Conservation (phyloP, 495 filamentous ascomycete genomes). For the Penicilliopsis zonata region DNA sequence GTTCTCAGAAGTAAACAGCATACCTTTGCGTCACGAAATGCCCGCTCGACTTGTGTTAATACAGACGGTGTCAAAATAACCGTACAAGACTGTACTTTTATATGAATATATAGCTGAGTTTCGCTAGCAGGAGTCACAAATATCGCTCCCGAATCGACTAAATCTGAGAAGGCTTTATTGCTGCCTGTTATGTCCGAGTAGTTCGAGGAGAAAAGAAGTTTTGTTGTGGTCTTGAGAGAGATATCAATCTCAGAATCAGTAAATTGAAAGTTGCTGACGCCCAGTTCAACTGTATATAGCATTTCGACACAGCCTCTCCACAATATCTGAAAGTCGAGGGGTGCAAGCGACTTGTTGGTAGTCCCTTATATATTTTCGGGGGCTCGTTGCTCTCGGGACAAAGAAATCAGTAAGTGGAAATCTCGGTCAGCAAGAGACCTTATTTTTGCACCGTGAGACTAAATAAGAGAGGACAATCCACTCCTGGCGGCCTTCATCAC, state of each 20-base stretch:
- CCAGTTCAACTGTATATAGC: slow-evolving; percentile 10
- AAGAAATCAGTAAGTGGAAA: no score
- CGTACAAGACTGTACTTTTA: slow-evolving; percentile 3
- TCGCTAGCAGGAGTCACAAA: slow-evolving; percentile 24
- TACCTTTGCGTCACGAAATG: slow-evolving; percentile 17
- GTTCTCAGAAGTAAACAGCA: no score
- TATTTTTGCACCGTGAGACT: no score
- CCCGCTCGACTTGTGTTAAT: slow-evolving; percentile 9
- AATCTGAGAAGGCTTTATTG: slow-evolving; percentile 2
- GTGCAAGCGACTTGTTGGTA: no score
- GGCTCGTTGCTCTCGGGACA: no score
- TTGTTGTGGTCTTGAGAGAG: slow-evolving; percentile 4
- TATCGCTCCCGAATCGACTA: slow-evolving; percentile 3
- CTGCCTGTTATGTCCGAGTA: background rate
- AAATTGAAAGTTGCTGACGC: slow-evolving; percentile 2
- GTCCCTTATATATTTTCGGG: no score
- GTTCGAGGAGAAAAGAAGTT: slow-evolving; percentile 2
- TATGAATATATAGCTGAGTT: slow-evolving; percentile 11
- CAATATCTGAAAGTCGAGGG: no score
- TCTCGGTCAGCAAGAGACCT: no score
- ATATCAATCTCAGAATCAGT: slow-evolving; percentile 4
- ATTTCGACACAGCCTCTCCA: no score
- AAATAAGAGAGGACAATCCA: no score
- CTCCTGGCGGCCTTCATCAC: no score
- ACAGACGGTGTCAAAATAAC: slow-evolving; percentile 4